A percentile compares a stretch with the other conserved stretches of the same genome.
phyloP scores from a whole-genome alignment of 2,329 filamentous ascomycete species.

The Colletotrichum tabaci region DNA sequence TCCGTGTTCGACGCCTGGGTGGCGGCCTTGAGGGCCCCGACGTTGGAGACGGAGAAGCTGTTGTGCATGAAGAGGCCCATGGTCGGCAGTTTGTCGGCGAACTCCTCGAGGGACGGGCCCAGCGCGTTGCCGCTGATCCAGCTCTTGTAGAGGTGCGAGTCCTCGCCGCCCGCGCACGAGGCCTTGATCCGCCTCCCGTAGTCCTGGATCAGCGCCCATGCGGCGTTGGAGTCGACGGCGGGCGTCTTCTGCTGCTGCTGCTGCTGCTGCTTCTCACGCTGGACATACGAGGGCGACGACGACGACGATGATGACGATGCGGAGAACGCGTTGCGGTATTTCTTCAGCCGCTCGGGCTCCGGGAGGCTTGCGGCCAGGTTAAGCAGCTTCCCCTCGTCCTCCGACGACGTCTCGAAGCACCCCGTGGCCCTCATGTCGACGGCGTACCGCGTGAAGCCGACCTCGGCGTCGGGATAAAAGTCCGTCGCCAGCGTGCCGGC shows the following conservation, averaged over 20 bases:
- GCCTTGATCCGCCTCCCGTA: slow-evolving; percentile 30
- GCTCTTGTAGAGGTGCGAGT: slow-evolving; percentile 30
- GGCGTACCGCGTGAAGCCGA: slow-evolving; percentile 46
- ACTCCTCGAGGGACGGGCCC: slow-evolving; percentile 45
- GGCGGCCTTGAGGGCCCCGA: slow-evolving; percentile 31
- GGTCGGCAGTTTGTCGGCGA: slow-evolving; percentile 32
- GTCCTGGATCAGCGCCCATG: slow-evolving; percentile 22
- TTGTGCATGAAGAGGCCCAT: slow-evolving; percentile 26
- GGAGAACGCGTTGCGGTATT: slow-evolving; percentile 26
- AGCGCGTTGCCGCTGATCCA: slow-evolving; percentile 43
- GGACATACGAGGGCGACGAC: too few relatives aligned
- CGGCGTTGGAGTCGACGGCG: slow-evolving; percentile 9
- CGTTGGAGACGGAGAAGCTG: slow-evolving; percentile 40
- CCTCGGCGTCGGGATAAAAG: slow-evolving; percentile 45
- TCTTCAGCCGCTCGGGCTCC: slow-evolving; percentile 19
- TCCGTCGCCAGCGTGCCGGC: slow-evolving; percentile 43
- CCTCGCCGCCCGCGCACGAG: slow-evolving; percentile 14
- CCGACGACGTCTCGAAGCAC: slow-evolving; percentile 8
- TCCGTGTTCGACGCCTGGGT: not conserved
- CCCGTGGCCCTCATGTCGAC: slow-evolving; percentile 55
- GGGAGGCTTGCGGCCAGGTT: slow-evolving; percentile 32
- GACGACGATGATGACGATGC: not conserved
- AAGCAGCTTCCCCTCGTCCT: slow-evolving; percentile 22
- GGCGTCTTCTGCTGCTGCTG: not conserved
- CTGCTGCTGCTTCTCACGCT: slow-evolving; percentile 1